Evolutionary conservation across 129 eudicot genomes (phyloP), one percentile per base, ranked within the genome.

Genomic region (Smallanthus sonchifolius): DNA sequence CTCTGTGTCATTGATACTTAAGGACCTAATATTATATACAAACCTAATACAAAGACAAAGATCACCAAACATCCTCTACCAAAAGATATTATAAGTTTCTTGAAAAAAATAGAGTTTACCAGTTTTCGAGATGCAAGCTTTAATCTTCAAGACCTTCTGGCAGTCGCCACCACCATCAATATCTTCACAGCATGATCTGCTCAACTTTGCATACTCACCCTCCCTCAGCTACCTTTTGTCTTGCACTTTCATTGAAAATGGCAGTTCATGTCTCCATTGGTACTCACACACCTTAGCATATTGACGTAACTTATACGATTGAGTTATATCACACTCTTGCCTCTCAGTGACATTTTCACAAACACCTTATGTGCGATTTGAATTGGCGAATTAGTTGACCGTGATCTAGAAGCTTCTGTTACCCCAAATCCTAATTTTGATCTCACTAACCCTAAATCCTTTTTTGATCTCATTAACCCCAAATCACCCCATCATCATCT

Each of bases 321-420:
- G 4, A 43, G 13, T 19, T 64, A 44, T 13, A 72, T 51, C 11
- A 20, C 62, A 1, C 14, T 60, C 63, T 67, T 66, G 42, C 38
- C 60, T 74, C 61, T 74, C 61, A 37, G 36, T 32, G 80, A 24
- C 84, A 80, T 80, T 80, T 75, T 69, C 47, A 68, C 77, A 69
- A 42, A 75, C 80, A 80, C 62, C 34, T 62, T 68, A 54, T 13
- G 38, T 28, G 77, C 9, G 24, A 38, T 38, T 10, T 24, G 30
- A 60, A 68, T 35, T 35, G 39, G 15, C 48, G 38, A 44, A 44
- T 30, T 20, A 7, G 15, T 51, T 66, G 48, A 24, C 7, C 38
- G 28, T 5, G 9, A 2, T 24, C 32, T 32, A 37, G 13, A 64
- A 47, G n/a, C 20, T 47, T 62, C 55, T 30, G 39, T 20, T 3